phyloP scores from a whole-genome alignment of 768 basidiomycete genomes.

The Boletus rufocinnamomeus region DNA sequence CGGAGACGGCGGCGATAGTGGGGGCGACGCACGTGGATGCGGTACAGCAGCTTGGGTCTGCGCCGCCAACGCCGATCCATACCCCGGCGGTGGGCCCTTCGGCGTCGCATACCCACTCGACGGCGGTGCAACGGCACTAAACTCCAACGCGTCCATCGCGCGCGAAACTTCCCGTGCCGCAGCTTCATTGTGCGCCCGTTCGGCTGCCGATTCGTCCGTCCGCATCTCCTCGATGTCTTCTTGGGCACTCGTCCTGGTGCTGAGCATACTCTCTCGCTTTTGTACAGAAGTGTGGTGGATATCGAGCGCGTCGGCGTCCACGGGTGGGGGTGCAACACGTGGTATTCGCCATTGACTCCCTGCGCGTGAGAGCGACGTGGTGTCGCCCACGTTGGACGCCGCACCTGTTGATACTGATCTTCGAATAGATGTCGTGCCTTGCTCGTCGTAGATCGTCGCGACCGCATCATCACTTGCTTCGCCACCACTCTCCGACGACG shows the following conservation, averaged over 20 bases:
- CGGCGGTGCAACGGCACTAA: slow-evolving; percentile 31
- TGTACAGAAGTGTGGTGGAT: slow-evolving; percentile 1
- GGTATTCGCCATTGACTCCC: slow-evolving; percentile 32
- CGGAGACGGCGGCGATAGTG: slow-evolving; percentile 23
- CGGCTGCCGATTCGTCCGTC: slow-evolving; percentile 42
- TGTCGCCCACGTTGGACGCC: neutral
- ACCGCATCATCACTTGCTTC: slow-evolving; percentile 7
- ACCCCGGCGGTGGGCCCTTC: slow-evolving; percentile 12
- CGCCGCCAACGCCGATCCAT: neutral
- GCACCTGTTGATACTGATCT: slow-evolving; percentile 12
- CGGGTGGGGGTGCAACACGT: slow-evolving; percentile 42
- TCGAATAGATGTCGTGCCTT: slow-evolving; percentile 5
- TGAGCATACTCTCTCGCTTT: slow-evolving; percentile 7
- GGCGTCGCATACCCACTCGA: slow-evolving; percentile 22
- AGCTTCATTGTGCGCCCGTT: slow-evolving; percentile 60
- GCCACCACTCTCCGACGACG: slow-evolving; percentile 11
- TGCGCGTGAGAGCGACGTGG: slow-evolving; percentile 14
- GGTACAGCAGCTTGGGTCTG: slow-evolving; percentile 5
- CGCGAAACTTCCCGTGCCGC: slow-evolving; percentile 68
- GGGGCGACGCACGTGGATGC: neutral
- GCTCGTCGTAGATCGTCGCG: neutral
- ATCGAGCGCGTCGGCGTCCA: slow-evolving; percentile 29
- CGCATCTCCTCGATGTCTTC: slow-evolving; percentile 31
- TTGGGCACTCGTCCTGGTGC: slow-evolving; percentile 2
- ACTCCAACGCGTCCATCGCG: slow-evolving; percentile 61